Evolutionary conservation across 2,329 filamentous ascomycete genomes (phyloP), one percentile per base, ranked within the genome.

Genomic region (Colletotrichum shisoi): DNA sequence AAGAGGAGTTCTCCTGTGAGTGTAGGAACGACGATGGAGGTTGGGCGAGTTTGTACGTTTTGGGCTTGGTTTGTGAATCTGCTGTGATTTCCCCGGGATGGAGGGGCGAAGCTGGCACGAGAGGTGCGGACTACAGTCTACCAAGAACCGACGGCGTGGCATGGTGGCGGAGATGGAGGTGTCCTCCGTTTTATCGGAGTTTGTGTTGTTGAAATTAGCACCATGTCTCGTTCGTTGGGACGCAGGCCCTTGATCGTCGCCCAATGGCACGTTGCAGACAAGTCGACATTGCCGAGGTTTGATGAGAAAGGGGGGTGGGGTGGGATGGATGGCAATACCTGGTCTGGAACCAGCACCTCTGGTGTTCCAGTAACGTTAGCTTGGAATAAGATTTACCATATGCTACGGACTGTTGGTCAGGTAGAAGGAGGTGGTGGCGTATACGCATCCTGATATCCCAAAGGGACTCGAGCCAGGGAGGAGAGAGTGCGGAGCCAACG

Each of bases 151-250:
- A 56, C 34, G 52, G 60, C 60, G 60, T 39, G 60, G 60, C 31
- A 58, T 53, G 40, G 24, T 13, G 60, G 52, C 44, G 39, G 12
- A 11, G 27, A 57, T 37, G 54, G 11, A 34, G 21, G 42, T 21
- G 24, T 4, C 24, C 39, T 12, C 40, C 34, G 40, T 27, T 44
- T 8, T 37, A 52, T 34, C 31, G 40, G 42, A 49, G 39, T 44
- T 59, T 40, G n/a, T 54, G 64, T 56, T 21, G 64, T 67, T 48
- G 60, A 59, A 59, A 58, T 54, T 54, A 67, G 48, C 60, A 63
- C 54, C 60, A n/a, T 24, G 21, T 12, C 21, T 52, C 53, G 13
- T n/a, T 31, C 46, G 31, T 21, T 39, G n/a, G 46, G 53, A 34
- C 7, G 27, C 34, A 37, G 27, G 15, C 39, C n/a, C 13, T 19